These are phyloP conservation scores for Aspergillus spinulosporus DNA, from an alignment of 2,329 filamentous ascomycete species.

Conservation along the genomic window DNA sequence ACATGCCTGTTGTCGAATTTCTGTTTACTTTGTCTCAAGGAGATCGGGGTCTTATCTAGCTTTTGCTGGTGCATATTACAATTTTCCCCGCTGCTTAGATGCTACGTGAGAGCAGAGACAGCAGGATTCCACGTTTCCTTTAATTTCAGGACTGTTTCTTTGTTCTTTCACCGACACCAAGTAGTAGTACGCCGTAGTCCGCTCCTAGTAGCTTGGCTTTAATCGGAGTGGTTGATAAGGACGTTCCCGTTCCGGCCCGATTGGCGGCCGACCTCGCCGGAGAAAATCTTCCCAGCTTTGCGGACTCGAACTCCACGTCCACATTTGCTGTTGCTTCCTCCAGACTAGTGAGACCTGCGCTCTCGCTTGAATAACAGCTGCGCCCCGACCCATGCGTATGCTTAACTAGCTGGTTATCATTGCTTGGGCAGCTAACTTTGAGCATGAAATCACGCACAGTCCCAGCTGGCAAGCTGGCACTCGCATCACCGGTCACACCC, in stretches of 20 bases:
- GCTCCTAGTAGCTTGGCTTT: neutral
- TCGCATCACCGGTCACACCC: slow-evolving; percentile 33
- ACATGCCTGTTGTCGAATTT: slow-evolving; percentile 10
- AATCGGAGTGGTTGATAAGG: slow-evolving; percentile 3
- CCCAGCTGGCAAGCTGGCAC: slow-evolving; percentile 38
- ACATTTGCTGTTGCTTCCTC: slow-evolving; percentile 2
- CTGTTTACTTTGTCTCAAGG: neutral
- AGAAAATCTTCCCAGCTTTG: slow-evolving; percentile 20
- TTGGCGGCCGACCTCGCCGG: slow-evolving; percentile 13
- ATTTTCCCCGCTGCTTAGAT: slow-evolving; percentile 25
- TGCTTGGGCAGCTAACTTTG: slow-evolving; percentile 6
- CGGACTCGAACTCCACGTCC: slow-evolving; percentile 9
- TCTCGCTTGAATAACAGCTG: neutral
- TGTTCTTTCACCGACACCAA: slow-evolving; percentile 3
- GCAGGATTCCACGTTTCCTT: slow-evolving; percentile 30
- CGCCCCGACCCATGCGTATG: neutral
- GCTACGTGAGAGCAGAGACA: slow-evolving; percentile 29
- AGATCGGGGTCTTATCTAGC: slow-evolving; percentile 25
- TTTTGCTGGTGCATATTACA: slow-evolving; percentile 30
- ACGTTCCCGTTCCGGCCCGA: slow-evolving; percentile 25
- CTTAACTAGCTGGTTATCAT: neutral
- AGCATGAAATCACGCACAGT: slow-evolving; percentile 43
- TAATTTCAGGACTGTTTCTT: slow-evolving; percentile 26
- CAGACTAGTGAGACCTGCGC: neutral
- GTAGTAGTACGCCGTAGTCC: neutral